A percentile compares a stretch with the other conserved stretches of the same genome.
These are phyloP conservation scores for Ampelomyces quisqualis DNA, from an alignment of 2,329 filamentous ascomycete genomes.

Conservation along the genomic window DNA sequence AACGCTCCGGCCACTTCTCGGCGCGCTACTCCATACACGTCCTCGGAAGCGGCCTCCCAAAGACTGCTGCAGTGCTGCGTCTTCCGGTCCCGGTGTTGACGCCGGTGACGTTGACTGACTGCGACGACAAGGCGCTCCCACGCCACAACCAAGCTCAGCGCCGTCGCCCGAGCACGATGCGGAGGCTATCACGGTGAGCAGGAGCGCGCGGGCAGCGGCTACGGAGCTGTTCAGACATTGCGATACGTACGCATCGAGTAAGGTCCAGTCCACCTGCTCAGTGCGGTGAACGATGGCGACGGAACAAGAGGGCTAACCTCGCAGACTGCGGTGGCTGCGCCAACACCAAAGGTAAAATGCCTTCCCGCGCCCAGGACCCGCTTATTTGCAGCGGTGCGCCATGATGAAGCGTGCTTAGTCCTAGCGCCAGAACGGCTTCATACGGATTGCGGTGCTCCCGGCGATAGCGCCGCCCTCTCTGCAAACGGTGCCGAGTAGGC, in stretches of 20 bases:
- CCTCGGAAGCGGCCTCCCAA: conserved; percentile 5
- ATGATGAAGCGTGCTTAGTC: conserved; percentile 16
- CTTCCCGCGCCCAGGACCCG: conserved; percentile 28
- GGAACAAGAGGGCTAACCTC: background rate
- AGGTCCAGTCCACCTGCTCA: no score
- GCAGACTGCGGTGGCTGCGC: no score
- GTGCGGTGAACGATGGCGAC: no score
- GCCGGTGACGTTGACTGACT: no score
- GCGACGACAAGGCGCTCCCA: no score
- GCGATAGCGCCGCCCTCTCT: conserved; percentile 7
- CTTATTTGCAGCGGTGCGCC: conserved; percentile 27
- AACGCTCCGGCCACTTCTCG: conserved; percentile 18
- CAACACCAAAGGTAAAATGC: conserved; percentile 30
- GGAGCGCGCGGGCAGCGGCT: no score
- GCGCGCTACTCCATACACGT: no score
- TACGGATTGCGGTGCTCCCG: conserved; percentile 22
- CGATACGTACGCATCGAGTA: conserved; percentile 10
- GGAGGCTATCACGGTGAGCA: no score
- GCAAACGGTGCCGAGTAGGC: conserved; percentile 15
- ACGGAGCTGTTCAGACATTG: conserved; percentile 6
- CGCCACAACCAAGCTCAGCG: no score
- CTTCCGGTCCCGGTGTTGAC: no score
- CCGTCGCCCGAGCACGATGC: no score
- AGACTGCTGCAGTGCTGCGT: no score
- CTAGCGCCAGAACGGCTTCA: conserved; percentile 17